A percentile compares a stretch with the other conserved stretches of the same genome.
These are phyloP conservation scores for Leccinum sublutescens DNA, from an alignment of 768 basidiomycete species.

Conservation along the genomic window DNA sequence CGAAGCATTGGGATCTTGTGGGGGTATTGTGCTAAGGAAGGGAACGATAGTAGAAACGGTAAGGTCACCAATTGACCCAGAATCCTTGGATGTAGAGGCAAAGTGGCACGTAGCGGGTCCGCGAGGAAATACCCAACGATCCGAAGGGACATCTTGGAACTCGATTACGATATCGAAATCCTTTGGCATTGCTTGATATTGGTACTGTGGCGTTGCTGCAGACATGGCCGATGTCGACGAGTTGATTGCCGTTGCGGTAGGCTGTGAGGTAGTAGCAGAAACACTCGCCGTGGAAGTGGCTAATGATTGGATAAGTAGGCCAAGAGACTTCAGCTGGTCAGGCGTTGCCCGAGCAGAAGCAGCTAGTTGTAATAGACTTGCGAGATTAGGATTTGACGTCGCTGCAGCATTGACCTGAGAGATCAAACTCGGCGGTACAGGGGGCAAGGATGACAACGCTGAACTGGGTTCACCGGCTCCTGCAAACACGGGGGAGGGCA, in stretches of 20 bases:
- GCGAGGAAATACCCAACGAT: slow-evolving; percentile 70
- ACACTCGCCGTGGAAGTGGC: slow-evolving; percentile 29
- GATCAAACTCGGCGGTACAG: slow-evolving; percentile 57
- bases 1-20: slow-evolving; percentile 9
- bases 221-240: slow-evolving; percentile 16
- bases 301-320: slow-evolving; percentile 69
- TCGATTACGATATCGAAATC: slow-evolving; percentile 75
- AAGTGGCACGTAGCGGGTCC: slow-evolving; percentile 53
- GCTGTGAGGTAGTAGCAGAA: slow-evolving; percentile 9
- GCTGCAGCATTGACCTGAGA: slow-evolving; percentile 67
- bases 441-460: slow-evolving; percentile 44
- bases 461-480: slow-evolving; percentile 36
- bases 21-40: slow-evolving; percentile 32
- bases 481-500: slow-evolving; percentile 19
- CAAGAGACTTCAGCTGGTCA: slow-evolving; percentile 66
- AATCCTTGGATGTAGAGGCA: slow-evolving; percentile 13
- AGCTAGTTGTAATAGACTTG: slow-evolving; percentile 62
- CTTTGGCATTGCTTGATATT: slow-evolving; percentile 37
- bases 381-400: slow-evolving; percentile 62
- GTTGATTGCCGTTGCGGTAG: background rate
- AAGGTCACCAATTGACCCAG: slow-evolving; percentile 30
- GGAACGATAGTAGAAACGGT: slow-evolving; percentile 46
- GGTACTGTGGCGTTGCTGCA: slow-evolving; percentile 20
- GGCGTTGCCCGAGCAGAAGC: slow-evolving; percentile 59
- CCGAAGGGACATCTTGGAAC: slow-evolving; percentile 59